Conservation (phyloP, 2,329 filamentous ascomycete species). For the Fusarium pseudoanthophilum region DNA sequence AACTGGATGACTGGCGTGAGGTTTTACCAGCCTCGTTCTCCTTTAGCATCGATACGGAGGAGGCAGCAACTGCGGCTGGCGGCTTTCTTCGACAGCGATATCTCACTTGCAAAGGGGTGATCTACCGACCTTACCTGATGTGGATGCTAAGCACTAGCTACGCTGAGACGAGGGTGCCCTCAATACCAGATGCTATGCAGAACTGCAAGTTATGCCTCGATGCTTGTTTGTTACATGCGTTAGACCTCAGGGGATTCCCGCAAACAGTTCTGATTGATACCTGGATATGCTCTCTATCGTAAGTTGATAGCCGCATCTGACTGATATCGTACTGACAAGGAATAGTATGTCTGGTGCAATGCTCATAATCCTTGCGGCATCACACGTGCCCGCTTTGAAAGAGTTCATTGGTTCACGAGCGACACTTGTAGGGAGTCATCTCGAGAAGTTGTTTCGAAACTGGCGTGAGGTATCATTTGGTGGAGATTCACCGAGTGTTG, state of each 20-base stretch:
- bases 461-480: slow-evolving; percentile 56
- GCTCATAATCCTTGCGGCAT: slow-evolving; percentile 60
- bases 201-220: slow-evolving; percentile 59
- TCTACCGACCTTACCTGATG: slow-evolving; percentile 63
- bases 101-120: slow-evolving; percentile 62
- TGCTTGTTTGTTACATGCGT: slow-evolving; percentile 60
- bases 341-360: slow-evolving; percentile 60
- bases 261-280: slow-evolving; percentile 65
- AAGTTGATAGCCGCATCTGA: too few relatives aligned
- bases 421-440: slow-evolving; percentile 53
- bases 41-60: slow-evolving; percentile 50
- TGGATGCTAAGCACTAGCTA: slow-evolving; percentile 57
- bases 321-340: not conserved
- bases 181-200: slow-evolving; percentile 50
- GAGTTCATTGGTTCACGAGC: slow-evolving; percentile 54
- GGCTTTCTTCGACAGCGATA: slow-evolving; percentile 63
- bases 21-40: slow-evolving; percentile 56
- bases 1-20: slow-evolving; percentile 61
- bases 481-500: slow-evolving; percentile 56
- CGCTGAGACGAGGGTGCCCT: slow-evolving; percentile 40
- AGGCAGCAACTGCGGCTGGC: slow-evolving; percentile 54
- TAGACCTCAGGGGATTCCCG: slow-evolving; percentile 58
- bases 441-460: slow-evolving; percentile 52
- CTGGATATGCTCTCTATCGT: slow-evolving; percentile 66
- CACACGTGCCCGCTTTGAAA: slow-evolving; percentile 52